Percentiles rank a stretch among this genome's conserved stretches.
phyloP scores from a whole-genome alignment of 2,329 filamentous ascomycete genomes.

The Nakataea oryzae region DNA sequence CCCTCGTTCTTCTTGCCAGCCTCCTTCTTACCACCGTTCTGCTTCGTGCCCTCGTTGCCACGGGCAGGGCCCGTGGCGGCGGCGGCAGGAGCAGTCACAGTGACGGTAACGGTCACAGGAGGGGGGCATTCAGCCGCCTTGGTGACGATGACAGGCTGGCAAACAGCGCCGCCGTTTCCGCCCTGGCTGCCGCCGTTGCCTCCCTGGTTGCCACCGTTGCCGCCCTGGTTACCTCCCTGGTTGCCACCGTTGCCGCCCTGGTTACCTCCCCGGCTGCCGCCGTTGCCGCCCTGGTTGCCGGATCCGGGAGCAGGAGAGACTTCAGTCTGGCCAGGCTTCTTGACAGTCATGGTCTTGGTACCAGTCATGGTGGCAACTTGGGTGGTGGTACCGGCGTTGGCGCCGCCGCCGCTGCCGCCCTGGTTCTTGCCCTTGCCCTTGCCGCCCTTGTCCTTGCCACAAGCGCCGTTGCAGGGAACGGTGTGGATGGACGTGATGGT shows the following conservation, averaged over 20 bases:
- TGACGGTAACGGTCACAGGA: slow-evolving; percentile 6
- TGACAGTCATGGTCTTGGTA: slow-evolving; percentile 9
- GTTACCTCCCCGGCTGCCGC: slow-evolving; percentile 1
- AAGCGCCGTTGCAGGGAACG: background rate
- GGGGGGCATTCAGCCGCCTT: slow-evolving; percentile 3
- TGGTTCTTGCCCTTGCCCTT: background rate
- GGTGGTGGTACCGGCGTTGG: slow-evolving; percentile 10
- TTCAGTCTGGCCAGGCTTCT: slow-evolving; percentile 2
- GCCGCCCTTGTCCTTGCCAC: too few relatives aligned
- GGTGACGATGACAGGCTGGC: background rate
- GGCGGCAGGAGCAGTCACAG: background rate
- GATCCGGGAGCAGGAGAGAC: slow-evolving; percentile 2
- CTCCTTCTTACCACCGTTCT: background rate
- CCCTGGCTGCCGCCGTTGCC: background rate
- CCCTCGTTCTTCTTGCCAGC: background rate
- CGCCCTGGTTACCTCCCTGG: background rate
- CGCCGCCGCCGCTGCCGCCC: background rate
- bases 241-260: background rate
- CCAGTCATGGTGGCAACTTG: slow-evolving; percentile 15
- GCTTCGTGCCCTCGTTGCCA: background rate
- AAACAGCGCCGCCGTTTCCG: slow-evolving; percentile 1
- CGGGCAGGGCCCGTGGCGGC: background rate
- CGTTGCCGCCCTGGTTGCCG: background rate
- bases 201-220: background rate
- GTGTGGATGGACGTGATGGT: slow-evolving; percentile 9